Base-by-base conservation (phyloP, 768 basidiomycete species). In the Mycena rebaudengoi region DNA sequence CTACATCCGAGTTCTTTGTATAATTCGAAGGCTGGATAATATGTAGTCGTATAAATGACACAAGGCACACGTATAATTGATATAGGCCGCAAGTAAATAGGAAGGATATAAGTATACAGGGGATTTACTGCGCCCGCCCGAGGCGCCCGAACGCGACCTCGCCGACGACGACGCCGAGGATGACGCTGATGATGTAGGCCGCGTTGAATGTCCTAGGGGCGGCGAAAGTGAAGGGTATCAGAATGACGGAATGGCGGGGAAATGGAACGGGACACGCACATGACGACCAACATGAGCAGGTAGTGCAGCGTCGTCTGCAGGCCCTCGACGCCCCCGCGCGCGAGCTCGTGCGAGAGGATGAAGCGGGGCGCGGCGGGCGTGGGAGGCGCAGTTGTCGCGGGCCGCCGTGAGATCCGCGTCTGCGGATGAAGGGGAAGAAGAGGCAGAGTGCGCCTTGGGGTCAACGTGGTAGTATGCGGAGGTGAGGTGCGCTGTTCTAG, bases 271-370 rank as follows among this genome's bases (percentile, higher is more conserved):
- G 26, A 45, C 7, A 61, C 65, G 30, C 49, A 70, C 71, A 71
- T 71, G 51, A 70, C 67, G 23, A 71, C 60, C n/a, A 71, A 56
- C 71, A 71, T 71, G 21, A 71, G 60, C 2, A 71, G 30, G 52
- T 71, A 71, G 32, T 71, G 71, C 12, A 71, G 2, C 12, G 67
- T 70, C 13, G 56, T 28, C 16, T 66, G 64, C 18, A 68, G 44
- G 7, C 67, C 69, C 1, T 67, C 65, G 18, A 69, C 21, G 23
- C 29, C 29, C 11, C 69, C 66, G 40, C 67, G 67, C 35, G 48
- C 45, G 16, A 71, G 57, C 41, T 68, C 67, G 21, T 70, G 66
- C 4, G 71, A 68, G 43, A 71, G 67, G 56, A 70, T 66, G 62
- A 71, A 71, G 7, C 45, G 55, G 5, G 44, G 10, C 0, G 56